phyloP scores from a whole-genome alignment of 2,329 filamentous ascomycete genomes.

The Calonectria henricotiae region DNA sequence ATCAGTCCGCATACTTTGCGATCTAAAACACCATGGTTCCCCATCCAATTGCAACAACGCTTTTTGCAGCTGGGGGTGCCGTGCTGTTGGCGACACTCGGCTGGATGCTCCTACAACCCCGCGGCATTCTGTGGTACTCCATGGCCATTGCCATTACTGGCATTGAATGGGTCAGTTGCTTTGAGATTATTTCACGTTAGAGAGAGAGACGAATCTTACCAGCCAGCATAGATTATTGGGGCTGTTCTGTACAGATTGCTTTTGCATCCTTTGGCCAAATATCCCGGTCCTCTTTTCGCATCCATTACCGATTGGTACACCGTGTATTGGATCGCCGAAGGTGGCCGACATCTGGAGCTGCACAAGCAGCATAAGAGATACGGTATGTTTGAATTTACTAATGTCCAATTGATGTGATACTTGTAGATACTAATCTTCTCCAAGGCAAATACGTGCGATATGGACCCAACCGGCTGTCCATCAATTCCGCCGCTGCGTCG shows the following conservation, averaged over 20 bases:
- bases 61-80: constrained; percentile 4
- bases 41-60: constrained; percentile 10
- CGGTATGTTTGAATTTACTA: background rate
- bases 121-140: background rate
- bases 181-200: background rate
- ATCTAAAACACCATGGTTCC: constrained; percentile 1
- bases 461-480: constrained; percentile 17
- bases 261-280: constrained; percentile 11
- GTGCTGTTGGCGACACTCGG: background rate
- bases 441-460: constrained; percentile 20
- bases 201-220: background rate
- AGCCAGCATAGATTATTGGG: background rate
- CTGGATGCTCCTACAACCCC: constrained; percentile 11
- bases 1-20: too few species aligned
- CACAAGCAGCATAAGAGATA: constrained; percentile 22
- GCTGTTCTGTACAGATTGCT: constrained; percentile 3
- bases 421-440: background rate
- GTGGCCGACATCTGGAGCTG: constrained; percentile 5
- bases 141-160: background rate
- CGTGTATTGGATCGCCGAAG: constrained; percentile 19
- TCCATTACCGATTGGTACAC: constrained; percentile 20
- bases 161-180: constrained; percentile 10
- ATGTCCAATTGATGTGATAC: background rate
- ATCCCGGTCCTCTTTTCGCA: constrained; percentile 13
- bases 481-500: constrained; percentile 17